Conservation (phyloP, 108 stramenopile species). For the Schizochytrium sp. region DNA sequence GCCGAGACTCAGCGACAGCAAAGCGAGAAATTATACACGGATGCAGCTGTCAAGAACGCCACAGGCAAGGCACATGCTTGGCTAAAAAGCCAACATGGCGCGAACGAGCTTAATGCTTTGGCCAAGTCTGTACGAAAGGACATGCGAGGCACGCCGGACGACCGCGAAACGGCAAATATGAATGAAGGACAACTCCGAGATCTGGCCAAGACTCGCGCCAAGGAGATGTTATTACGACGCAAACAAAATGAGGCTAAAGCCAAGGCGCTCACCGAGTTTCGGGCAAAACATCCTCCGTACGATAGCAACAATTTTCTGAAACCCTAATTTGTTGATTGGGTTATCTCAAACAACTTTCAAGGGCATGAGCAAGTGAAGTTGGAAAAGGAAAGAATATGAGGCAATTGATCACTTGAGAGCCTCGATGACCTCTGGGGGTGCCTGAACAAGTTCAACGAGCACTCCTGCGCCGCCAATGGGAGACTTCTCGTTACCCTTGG, state of each 20-base stretch:
- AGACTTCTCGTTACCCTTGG: slow-evolving; percentile 74
- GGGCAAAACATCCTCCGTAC: background rate
- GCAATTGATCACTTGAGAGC: background rate
- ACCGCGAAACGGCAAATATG: background rate
- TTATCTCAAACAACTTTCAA: no score
- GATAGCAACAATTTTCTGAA: background rate
- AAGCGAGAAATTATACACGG: background rate
- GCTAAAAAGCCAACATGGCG: background rate
- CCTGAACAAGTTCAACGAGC: slow-evolving; percentile 92
- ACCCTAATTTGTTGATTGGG: no score
- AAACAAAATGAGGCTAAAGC: background rate
- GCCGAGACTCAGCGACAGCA: background rate
- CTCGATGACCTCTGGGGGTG: slow-evolving; percentile 68
- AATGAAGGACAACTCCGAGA: background rate
- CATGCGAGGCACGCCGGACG: background rate
- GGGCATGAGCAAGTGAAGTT: no score
- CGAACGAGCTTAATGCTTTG: background rate
- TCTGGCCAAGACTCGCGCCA: background rate
- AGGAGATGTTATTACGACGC: background rate
- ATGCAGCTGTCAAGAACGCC: background rate
- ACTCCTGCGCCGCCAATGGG: slow-evolving; percentile 86
- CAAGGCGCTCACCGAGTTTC: slow-evolving; percentile 7
- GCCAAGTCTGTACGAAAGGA: background rate
- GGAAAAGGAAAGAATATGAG: no score
- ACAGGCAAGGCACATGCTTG: background rate